Conservation (phyloP, 73 alveolate species). For the Durusdinium trenchii region DNA sequence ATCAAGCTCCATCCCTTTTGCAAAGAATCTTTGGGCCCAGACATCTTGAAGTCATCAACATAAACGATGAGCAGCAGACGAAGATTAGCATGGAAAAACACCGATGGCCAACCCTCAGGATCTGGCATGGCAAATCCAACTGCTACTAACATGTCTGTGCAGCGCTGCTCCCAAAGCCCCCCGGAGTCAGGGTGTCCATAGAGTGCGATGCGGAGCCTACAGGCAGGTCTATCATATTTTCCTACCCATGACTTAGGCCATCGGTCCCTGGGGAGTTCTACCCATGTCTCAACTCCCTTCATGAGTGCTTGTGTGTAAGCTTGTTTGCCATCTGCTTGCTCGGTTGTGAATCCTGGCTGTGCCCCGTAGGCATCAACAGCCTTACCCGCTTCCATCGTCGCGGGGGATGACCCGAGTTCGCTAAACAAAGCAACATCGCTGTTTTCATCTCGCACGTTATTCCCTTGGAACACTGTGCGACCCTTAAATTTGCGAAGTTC, state of each 20-base stretch:
- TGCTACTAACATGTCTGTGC: not conserved
- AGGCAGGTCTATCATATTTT: not conserved
- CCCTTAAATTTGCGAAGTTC: not conserved
- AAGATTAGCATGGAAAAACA: not conserved
- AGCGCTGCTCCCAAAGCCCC: conserved; percentile 21
- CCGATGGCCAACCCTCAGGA: conserved; percentile 45
- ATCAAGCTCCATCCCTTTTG: not conserved
- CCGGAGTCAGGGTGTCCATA: conserved; percentile 47
- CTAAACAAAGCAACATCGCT: not conserved
- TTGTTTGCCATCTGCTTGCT: conserved; percentile 23
- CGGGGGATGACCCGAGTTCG: not conserved
- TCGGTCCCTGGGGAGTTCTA: not conserved
- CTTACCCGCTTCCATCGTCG: conserved; percentile 49
- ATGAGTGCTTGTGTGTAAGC: conserved; percentile 40
- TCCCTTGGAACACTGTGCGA: not conserved
- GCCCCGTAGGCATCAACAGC: conserved; percentile 26
- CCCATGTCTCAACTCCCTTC: conserved; percentile 15
- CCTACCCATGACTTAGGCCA: conserved; percentile 32
- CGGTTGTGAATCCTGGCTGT: not conserved
- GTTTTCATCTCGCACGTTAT: conserved; percentile 10
- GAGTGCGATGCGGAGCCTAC: not conserved
- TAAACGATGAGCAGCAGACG: not conserved
- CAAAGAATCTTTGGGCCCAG: not conserved
- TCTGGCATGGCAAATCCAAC: not conserved
- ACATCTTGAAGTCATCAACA: conserved; percentile 57